Evolutionary conservation across 257 asterid species (phyloP), one percentile per base, ranked within the genome.

Genomic region (Solanum appendiculatum): DNA sequence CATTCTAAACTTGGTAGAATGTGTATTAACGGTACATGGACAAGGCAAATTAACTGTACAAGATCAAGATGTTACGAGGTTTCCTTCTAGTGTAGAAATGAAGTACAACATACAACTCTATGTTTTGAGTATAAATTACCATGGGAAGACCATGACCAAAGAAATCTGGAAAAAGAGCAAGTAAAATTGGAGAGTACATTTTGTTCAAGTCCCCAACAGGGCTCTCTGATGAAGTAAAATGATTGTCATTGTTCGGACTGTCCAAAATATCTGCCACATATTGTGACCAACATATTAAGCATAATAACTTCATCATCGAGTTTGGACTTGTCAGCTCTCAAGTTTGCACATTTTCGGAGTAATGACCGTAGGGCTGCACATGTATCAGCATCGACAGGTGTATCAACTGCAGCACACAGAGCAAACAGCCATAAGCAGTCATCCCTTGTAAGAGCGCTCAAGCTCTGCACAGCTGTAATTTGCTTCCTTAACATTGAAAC

Each of bases 231-330:
- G 51, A 73, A 21, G 31, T 37, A 37, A 5, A 37, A 21, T 36
- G 25, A 46, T 9, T 48, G 54, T 90, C 87, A 92, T 72, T 88
- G 91, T 88, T 93, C 98, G 18, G 90, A 90, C 94, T 97, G 99
- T 77, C 99, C 98, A 89, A 95, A 97, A 88, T 93, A 97, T 68
- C 92, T 91, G 42, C 99, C 99, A 3, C 98, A 90, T 81, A 95
- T 92, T 25, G 95, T 93, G 18, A 89, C 93, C 70, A 97, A 93
- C 27, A 95, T 91, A 86, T 95, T 95, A 44, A 97, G 94, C 93
- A 92, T 88, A 27, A 94, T 86, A 16, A 94, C 97, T 86, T 95
- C 96, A 18, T 93, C 97, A 39, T 94, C 98, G 70, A 95, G 86
- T 69, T 89, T 87, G 54, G 91, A 58, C 87, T 95, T 97, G 25